These are phyloP conservation scores for Arabis alpina DNA, from an alignment of 345 rosid species.

Conservation along the genomic window DNA sequence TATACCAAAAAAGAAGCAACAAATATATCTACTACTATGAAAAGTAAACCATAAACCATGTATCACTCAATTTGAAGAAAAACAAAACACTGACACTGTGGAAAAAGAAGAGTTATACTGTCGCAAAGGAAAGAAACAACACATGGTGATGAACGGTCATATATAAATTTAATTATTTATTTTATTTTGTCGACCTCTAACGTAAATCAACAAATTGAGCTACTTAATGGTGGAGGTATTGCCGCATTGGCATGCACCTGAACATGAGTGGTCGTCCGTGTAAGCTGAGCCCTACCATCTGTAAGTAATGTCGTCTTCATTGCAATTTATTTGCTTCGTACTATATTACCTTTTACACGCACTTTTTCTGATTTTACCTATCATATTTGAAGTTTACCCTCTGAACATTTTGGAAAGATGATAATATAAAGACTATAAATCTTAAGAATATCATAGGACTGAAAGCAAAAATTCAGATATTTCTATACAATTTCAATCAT, in stretches of 20 bases:
- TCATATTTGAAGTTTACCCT: slow-evolving; percentile 8
- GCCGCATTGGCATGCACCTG: slow-evolving; percentile 38
- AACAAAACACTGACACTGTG: slow-evolving; percentile 20
- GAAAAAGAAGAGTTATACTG: slow-evolving; percentile 35
- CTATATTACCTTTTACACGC: slow-evolving; percentile 27
- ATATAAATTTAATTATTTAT: neutral
- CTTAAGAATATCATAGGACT: no score
- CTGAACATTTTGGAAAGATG: neutral
- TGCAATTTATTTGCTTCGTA: slow-evolving; percentile 37
- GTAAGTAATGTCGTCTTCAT: slow-evolving; percentile 35
- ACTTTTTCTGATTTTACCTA: slow-evolving; percentile 3
- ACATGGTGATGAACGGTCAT: slow-evolving; percentile 21
- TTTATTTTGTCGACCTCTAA: slow-evolving; percentile 7
- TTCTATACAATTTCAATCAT: no score
- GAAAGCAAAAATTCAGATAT: no score
- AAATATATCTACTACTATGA: no score
- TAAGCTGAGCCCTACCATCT: slow-evolving; percentile 42
- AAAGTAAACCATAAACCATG: neutral
- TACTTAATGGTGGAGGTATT: slow-evolving; percentile 17
- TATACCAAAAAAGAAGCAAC: no score
- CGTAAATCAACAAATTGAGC: slow-evolving; percentile 12
- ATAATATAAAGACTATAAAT: no score
- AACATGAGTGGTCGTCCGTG: slow-evolving; percentile 41
- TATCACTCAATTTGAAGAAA: slow-evolving; percentile 1
- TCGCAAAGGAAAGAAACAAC: slow-evolving; percentile 30